Evolutionary conservation across 2,329 filamentous ascomycete species (phyloP).

Genomic region (Massarina eburnea): DNA sequence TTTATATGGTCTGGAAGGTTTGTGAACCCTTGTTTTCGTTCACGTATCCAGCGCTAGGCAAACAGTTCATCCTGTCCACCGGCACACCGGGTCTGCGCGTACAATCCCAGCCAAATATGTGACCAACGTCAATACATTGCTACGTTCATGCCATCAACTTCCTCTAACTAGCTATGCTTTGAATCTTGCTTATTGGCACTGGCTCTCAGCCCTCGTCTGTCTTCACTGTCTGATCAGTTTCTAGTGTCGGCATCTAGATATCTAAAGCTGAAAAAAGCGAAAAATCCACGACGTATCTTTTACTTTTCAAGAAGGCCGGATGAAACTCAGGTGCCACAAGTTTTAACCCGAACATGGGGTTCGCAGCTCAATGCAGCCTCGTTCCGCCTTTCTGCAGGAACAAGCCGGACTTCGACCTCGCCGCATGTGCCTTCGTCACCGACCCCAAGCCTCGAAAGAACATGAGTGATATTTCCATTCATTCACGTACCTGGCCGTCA

Average conservation of each 20-base stretch:
- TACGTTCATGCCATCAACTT: too few relatives aligned
- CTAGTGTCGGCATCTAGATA: too few relatives aligned
- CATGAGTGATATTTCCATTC: not conserved
- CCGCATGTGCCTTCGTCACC: conserved; percentile 1
- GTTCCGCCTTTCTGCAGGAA: not conserved
- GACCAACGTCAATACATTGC: too few relatives aligned
- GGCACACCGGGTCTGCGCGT: too few relatives aligned
- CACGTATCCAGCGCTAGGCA: not conserved
- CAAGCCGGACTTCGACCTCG: not conserved
- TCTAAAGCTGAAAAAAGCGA: too few relatives aligned
- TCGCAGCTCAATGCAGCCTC: conserved; percentile 2
- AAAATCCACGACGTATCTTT: too few relatives aligned
- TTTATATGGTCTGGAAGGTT: not conserved
- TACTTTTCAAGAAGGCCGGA: not conserved
- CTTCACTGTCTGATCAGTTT: too few relatives aligned
- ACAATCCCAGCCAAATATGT: too few relatives aligned
- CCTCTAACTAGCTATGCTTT: too few relatives aligned
- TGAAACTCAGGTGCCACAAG: not conserved
- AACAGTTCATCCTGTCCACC: too few relatives aligned
- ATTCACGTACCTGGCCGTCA: not conserved
- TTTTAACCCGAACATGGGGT: conserved; percentile 1
- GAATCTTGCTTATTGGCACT: too few relatives aligned
- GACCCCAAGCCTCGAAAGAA: not conserved
- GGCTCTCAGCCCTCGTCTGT: too few relatives aligned
- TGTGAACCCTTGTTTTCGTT: not conserved